These are phyloP conservation scores for Helotiales sp. DNA, from an alignment of 2,329 filamentous ascomycete genomes.

Conservation along the genomic window DNA sequence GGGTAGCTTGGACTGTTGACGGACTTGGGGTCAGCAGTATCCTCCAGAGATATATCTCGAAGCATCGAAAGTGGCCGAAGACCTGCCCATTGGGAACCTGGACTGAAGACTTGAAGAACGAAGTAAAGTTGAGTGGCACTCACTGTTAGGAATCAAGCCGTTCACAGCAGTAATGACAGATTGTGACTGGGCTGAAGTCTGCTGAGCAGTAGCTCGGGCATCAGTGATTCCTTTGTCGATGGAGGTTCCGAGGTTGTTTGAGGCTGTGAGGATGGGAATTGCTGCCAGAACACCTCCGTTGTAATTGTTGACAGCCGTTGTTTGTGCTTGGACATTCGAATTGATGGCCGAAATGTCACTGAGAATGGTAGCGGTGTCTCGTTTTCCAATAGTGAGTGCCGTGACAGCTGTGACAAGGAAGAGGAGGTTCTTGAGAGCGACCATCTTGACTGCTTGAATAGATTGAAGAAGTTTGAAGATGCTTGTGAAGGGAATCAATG, in stretches of 20 bases:
- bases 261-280: constrained; percentile 12
- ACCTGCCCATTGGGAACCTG: too few relatives aligned
- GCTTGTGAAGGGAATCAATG: not conserved
- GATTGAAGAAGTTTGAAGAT: too few relatives aligned
- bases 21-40: not conserved
- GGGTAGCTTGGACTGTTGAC: constrained; percentile 1
- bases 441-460: constrained; percentile 21
- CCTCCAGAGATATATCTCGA: not conserved
- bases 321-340: constrained; percentile 52
- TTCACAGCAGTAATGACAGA: constrained; percentile 16
- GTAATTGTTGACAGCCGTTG: constrained; percentile 50
- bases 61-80: not conserved
- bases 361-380: constrained; percentile 21
- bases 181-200: constrained; percentile 22
- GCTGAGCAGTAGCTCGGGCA: constrained; percentile 17
- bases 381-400: constrained; percentile 22
- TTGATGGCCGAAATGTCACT: constrained; percentile 47
- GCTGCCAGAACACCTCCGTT: constrained; percentile 24
- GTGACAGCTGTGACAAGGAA: constrained; percentile 23
- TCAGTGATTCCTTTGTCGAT: constrained; percentile 21
- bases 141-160: constrained; percentile 16
- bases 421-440: constrained; percentile 28
- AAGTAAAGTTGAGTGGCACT: not conserved
- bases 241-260: constrained; percentile 18
- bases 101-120: not conserved